Evolutionary conservation across 768 basidiomycete species (phyloP), one percentile per base, ranked within the genome.

Genomic region (Pisolithus microcarpus): DNA sequence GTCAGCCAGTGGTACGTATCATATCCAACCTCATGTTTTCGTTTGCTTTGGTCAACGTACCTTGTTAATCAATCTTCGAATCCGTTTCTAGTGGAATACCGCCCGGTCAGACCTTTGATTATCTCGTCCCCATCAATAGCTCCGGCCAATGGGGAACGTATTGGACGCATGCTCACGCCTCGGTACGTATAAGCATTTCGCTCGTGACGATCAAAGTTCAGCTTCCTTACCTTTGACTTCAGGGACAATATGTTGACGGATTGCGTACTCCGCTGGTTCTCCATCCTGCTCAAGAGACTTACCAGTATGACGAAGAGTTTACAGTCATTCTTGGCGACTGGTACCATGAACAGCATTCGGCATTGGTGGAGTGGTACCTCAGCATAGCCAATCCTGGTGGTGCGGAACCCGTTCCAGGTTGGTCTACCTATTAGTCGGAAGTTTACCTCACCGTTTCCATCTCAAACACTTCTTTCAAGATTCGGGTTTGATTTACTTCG

Each of bases 201-300:
- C 6, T 3, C 3, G 36, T 31, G n/a, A 0, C 15, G 5, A 10
- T 11, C 13, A 1, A 19, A 3, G 18, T 37, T 7, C 53, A 46
- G 3, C 57, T 36, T 34, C 39, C 11, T 42, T 40, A 23, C 52
- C 3, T 34, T 1, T 24, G 24, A 31, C 44, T 49, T 42, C 57
- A 85, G 81, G 88, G 91, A 18, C 89, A 93, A 74, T 95, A 96
- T 59, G 85, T 88, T 44, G 94, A 98, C 58, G 94, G 95, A 19
- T 76, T 98, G 1, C 85, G 93, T n/a, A 76, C 91, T 0, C 91
- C 94, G 1, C 65, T 96, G 42, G 62, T 94, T 45, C 78, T 97
- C 46, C 87, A 87, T 60, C 82, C 84, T 4, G 67, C 73, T 1
- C 72, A 71, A 48, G 85, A 87, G 67, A 75, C 71, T 18, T 78